Evolutionary conservation across 2,329 filamentous ascomycete species (phyloP).

Genomic region (Daldinia sp.): DNA sequence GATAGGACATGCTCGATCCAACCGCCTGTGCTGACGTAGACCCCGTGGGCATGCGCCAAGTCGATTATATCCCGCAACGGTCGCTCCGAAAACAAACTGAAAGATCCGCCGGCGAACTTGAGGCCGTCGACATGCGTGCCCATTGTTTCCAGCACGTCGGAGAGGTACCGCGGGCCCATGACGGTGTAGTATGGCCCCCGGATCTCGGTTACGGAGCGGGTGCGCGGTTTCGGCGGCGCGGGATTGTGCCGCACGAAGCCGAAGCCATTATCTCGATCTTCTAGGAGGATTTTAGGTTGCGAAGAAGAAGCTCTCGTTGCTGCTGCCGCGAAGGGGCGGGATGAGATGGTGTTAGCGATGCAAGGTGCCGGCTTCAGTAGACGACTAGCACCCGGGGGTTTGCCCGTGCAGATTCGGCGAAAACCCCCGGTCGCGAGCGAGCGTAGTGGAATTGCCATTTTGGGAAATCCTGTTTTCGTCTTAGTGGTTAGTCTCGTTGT

Average conservation of each 20-base stretch:
- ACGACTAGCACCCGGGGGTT: not conserved
- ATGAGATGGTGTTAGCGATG: not conserved
- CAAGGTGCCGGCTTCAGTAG: not conserved
- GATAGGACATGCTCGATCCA: constrained; percentile 63
- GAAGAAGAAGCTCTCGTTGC: not conserved
- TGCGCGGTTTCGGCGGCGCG: constrained; percentile 57
- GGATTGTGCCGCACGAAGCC: constrained; percentile 61
- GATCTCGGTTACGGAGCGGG: constrained; percentile 61
- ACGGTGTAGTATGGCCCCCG: constrained; percentile 63
- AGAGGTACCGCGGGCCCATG: constrained; percentile 61
- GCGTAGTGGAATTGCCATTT: constrained; percentile 31
- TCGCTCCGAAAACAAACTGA: constrained; percentile 58
- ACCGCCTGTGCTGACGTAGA: constrained; percentile 64
- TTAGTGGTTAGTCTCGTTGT: not conserved
- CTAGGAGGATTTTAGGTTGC: constrained; percentile 49
- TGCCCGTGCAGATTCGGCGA: constrained; percentile 11
- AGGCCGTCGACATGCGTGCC: constrained; percentile 62
- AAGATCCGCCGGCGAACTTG: constrained; percentile 63
- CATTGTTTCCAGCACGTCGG: constrained; percentile 64
- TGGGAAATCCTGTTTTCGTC: constrained; percentile 1
- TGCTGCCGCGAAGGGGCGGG: constrained; percentile 15
- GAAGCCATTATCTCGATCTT: constrained; percentile 57
- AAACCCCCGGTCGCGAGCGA: constrained; percentile 20
- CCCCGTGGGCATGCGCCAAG: constrained; percentile 57
- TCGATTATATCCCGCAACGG: constrained; percentile 57